These are phyloP conservation scores for Collybia sp. DNA, from an alignment of 768 basidiomycete species.

Conservation along the genomic window DNA sequence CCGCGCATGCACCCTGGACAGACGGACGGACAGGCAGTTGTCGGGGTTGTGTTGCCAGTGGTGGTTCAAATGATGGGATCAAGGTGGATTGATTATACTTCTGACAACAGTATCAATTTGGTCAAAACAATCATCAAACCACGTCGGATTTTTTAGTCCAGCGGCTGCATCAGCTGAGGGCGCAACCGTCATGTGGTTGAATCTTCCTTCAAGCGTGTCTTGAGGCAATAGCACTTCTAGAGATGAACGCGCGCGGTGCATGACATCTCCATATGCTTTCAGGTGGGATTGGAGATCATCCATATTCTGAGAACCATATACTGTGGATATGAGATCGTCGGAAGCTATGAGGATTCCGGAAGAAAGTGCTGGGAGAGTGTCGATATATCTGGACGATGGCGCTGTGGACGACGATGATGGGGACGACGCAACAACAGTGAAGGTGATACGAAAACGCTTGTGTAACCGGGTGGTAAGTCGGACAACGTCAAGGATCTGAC, in stretches of 20 bases:
- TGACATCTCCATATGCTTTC: conserved; percentile 27
- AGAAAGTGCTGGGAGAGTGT: conserved; percentile 46
- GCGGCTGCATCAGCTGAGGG: conserved; percentile 6
- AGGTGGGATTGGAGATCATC: conserved; percentile 35
- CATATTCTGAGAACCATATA: conserved; percentile 60
- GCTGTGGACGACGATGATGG: conserved; percentile 8
- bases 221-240: conserved; percentile 18
- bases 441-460: conserved; percentile 40
- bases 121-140: conserved; percentile 63
- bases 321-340: conserved; percentile 64
- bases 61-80: conserved; percentile 3
- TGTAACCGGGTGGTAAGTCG: conserved; percentile 60
- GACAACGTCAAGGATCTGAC: conserved; percentile 54
- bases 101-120: conserved; percentile 47
- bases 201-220: conserved; percentile 21
- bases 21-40: too few relatives aligned
- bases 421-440: conserved; percentile 39
- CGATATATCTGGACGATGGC: conserved; percentile 31
- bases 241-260: conserved; percentile 29
- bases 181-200: conserved; percentile 18
- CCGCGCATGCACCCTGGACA: too few relatives aligned
- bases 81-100: conserved; percentile 20
- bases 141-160: conserved; percentile 31
- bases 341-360: conserved; percentile 45
- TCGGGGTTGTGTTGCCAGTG: too few relatives aligned